These are phyloP conservation scores for Spathaspora passalidarum DNA, from an alignment of 805 yeast species.

Conservation along the genomic window DNA sequence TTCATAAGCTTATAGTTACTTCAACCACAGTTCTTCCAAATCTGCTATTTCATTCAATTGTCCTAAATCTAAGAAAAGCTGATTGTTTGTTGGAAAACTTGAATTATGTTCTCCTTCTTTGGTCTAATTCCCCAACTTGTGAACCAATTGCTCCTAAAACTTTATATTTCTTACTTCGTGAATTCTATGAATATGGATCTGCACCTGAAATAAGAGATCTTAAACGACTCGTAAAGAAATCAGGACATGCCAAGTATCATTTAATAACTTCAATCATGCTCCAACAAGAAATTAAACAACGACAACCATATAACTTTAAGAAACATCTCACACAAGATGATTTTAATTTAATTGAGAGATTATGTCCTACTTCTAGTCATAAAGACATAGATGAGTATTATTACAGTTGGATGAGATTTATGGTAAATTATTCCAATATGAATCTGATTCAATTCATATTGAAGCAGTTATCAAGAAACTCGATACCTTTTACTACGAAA, in stretches of 20 bases:
- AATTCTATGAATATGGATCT: constrained; percentile 29
- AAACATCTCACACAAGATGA: constrained; percentile 26
- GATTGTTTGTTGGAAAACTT: constrained; percentile 33
- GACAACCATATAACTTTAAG: constrained; percentile 23
- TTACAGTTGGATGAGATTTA: constrained; percentile 24
- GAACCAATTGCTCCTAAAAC: constrained; percentile 24
- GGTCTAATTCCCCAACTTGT: constrained; percentile 23
- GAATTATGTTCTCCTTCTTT: constrained; percentile 18
- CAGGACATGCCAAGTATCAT: constrained; percentile 19
- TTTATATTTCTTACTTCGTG: constrained; percentile 23
- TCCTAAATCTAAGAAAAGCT: constrained; percentile 21
- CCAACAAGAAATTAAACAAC: constrained; percentile 16
- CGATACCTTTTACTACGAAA: constrained; percentile 6
- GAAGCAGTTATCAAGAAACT: background rate
- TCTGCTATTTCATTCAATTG: constrained; percentile 24
- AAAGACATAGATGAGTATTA: constrained; percentile 22
- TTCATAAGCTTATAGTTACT: constrained; percentile 17
- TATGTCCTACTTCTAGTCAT: constrained; percentile 12
- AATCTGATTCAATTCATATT: constrained; percentile 21
- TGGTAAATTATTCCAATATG: constrained; percentile 26
- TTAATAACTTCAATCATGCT: constrained; percentile 21
- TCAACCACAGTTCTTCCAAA: constrained; percentile 12
- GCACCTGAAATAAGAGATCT: constrained; percentile 21
- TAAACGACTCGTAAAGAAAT: constrained; percentile 17
- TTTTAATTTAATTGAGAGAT: constrained; percentile 16